Conservation (phyloP, 2,329 filamentous ascomycete species). For the Nemania sp. region DNA sequence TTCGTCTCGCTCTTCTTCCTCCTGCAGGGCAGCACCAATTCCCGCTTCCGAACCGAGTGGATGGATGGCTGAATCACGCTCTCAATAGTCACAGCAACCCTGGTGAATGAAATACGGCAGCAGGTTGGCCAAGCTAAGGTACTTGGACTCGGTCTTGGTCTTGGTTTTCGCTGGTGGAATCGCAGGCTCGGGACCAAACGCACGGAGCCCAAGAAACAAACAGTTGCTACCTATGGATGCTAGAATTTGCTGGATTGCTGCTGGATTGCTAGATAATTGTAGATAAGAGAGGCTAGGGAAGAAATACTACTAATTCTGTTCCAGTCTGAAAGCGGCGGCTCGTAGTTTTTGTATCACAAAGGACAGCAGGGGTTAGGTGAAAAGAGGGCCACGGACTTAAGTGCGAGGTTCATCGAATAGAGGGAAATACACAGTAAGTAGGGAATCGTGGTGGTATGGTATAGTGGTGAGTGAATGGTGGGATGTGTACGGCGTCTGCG, state of each 20-base stretch:
- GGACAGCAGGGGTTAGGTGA: slow-evolving; percentile 21
- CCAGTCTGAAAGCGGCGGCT: slow-evolving; percentile 17
- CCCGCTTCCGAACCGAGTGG: slow-evolving; percentile 33
- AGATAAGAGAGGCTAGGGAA: slow-evolving; percentile 4
- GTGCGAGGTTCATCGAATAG: background rate
- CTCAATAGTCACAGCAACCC: slow-evolving; percentile 38
- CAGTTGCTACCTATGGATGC: slow-evolving; percentile 19
- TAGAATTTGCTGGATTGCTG: slow-evolving; percentile 12
- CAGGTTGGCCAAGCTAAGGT: background rate
- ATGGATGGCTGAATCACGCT: slow-evolving; percentile 41
- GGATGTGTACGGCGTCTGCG: slow-evolving; percentile 3
- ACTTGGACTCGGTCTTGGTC: too few species aligned
- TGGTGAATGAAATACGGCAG: slow-evolving; percentile 25
- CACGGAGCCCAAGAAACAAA: slow-evolving; percentile 31
- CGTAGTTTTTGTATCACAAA: slow-evolving; percentile 33
- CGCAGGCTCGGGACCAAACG: slow-evolving; percentile 29
- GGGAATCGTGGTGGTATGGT: background rate
- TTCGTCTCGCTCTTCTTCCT: slow-evolving; percentile 6
- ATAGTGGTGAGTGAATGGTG: too few species aligned
- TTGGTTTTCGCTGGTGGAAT: slow-evolving; percentile 22
- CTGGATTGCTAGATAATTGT: too few species aligned
- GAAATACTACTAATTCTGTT: slow-evolving; percentile 21
- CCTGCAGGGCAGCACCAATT: slow-evolving; percentile 18
- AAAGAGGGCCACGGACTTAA: slow-evolving; percentile 6
- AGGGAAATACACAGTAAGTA: background rate